Evolutionary conservation across 208 protist species (phyloP), one percentile per base, ranked within the genome.

Genomic region (Trypanosoma theileri): DNA sequence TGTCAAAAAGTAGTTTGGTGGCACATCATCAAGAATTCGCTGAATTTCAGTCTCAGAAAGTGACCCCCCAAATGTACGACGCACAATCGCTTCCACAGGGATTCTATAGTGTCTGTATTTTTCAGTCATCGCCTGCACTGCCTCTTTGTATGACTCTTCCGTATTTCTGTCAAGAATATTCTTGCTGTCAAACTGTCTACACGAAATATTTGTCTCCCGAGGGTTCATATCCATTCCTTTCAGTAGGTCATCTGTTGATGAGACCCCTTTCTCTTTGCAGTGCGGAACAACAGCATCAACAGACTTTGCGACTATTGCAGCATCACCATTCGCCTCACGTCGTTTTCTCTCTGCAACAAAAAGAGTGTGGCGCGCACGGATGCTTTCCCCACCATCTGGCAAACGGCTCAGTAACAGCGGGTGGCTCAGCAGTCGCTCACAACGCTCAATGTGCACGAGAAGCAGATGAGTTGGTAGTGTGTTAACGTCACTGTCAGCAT

Each of bases 11-110:
- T 77, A 94, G 10, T 67, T 55, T 13, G 67, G 69, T 22, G 88
- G 88, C 11, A 94, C 84, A 19, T 84, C 80, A 6, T 58, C 45
- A 3, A 94, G n/a, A 24, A 92, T 94, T 24, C 84, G 82, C 62
- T 85, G 79, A 31, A 94, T 86, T 64, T 94, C 86, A n/a, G 59
- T 24, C 71, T 94, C 89, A 64, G 79, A 89, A 22, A 92, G 69
- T 12, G 76, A 76, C 12, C 86, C 84, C 11, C 79, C 84, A 71
- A 91, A 94, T 72, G 84, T 91, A 31, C 74, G 62, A 8, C 86
- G 86, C 52, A 92, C 84, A 57, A 79, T 88, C 58, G 46, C 75
- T 70, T 92, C 89, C 13, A 94, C 86, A 16, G 76, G 70, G 1
- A 92, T 77, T 22, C 79, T 77, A n/a, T 63, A 48, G 53, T 89